phyloP scores from a whole-genome alignment of 257 asterid species.

The Solanum gandarillasii region DNA sequence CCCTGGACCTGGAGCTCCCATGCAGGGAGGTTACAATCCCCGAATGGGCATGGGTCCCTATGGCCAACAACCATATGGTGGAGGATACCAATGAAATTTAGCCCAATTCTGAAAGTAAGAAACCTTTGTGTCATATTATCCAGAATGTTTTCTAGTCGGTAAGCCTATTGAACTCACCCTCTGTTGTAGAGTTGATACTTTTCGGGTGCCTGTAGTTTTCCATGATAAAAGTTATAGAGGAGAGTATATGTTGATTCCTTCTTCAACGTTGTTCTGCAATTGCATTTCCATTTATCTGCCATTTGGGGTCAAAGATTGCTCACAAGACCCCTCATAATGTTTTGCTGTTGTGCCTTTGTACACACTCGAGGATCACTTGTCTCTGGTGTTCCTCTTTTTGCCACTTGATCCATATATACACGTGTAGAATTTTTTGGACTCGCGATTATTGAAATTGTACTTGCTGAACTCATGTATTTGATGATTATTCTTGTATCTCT shows the following conservation, averaged over 20 bases:
- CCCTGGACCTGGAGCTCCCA: conserved; percentile 33
- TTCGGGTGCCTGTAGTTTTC: neutral
- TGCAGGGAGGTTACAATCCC: conserved; percentile 60
- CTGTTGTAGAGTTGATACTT: neutral
- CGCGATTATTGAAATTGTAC: too few species aligned
- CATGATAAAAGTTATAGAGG: neutral
- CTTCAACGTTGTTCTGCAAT: neutral
- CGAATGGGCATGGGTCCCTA: conserved; percentile 53
- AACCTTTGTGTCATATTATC: neutral
- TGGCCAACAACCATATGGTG: conserved; percentile 68
- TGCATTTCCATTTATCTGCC: neutral
- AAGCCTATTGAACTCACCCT: neutral
- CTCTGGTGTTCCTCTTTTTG: neutral
- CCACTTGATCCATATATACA: neutral
- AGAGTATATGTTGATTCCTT: neutral
- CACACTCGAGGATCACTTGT: neutral
- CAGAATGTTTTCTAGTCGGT: neutral
- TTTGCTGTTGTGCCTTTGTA: neutral
- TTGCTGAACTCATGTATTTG: neutral
- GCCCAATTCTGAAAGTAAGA: neutral
- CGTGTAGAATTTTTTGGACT: too few species aligned
- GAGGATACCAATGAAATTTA: conserved; percentile 53
- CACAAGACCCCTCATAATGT: neutral
- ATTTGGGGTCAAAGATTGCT: neutral
- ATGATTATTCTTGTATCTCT: neutral